These are phyloP conservation scores for Drechslerella dactyloides DNA, from an alignment of 2,329 filamentous ascomycete species.

Conservation along the genomic window DNA sequence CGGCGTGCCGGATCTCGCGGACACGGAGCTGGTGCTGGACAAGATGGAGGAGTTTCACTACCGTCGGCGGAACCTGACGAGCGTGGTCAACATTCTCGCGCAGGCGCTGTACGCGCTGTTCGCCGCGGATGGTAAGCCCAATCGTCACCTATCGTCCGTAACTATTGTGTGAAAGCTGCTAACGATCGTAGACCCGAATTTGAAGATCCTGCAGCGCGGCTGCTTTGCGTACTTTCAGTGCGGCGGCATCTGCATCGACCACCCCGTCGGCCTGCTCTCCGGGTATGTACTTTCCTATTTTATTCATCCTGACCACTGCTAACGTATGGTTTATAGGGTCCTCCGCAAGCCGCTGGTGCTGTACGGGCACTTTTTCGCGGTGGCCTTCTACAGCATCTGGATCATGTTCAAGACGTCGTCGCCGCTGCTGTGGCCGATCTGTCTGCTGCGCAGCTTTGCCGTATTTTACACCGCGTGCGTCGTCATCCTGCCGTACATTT, in stretches of 20 bases:
- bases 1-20: constrained; percentile 71
- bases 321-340: constrained; percentile 59
- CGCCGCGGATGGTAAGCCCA: constrained; percentile 71
- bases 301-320: background rate
- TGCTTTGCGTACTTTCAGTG: constrained; percentile 92
- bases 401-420: constrained; percentile 64
- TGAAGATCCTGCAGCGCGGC: constrained; percentile 80
- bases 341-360: constrained; percentile 78
- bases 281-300: constrained; percentile 60
- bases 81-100: constrained; percentile 96
- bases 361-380: constrained; percentile 91
- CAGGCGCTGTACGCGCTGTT: constrained; percentile 92
- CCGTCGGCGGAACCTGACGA: constrained; percentile 78
- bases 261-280: constrained; percentile 79
- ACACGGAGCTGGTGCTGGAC: constrained; percentile 69
- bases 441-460: constrained; percentile 69
- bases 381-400: constrained; percentile 88
- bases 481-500: constrained; percentile 83
- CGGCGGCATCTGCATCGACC: constrained; percentile 73
- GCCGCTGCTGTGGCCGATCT: constrained; percentile 67
- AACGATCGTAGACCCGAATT: constrained; percentile 65
- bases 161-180: background rate
- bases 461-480: constrained; percentile 81
- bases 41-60: constrained; percentile 83
- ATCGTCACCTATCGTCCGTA: background rate